Evolutionary conservation across 164 flowering plant species (phyloP).

Genomic region (Chloranthus sessilifolius): DNA sequence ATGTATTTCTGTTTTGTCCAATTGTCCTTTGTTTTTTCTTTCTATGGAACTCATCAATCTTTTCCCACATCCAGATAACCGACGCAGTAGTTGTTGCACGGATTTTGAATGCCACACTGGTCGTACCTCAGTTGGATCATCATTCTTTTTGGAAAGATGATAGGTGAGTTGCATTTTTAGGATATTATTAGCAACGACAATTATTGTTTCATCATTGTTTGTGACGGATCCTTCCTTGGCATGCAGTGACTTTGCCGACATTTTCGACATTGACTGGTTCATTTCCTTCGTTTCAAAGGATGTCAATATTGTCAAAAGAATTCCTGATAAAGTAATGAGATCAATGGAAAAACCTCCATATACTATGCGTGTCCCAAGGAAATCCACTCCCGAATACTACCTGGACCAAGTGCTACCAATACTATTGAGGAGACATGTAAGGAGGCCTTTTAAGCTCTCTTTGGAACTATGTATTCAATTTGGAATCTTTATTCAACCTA

Average conservation of each 20-base stretch:
- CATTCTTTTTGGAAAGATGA: constrained; percentile 96
- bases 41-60: constrained; percentile 1
- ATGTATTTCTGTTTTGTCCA: too few relatives aligned
- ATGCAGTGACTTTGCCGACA: constrained; percentile 82
- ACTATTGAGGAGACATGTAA: constrained; percentile 84
- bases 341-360: constrained; percentile 96
- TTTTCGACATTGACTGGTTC: constrained; percentile 94
- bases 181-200: not conserved
- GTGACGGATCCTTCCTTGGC: constrained; percentile 6
- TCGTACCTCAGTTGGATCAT: constrained; percentile 93
- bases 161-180: constrained; percentile 43
- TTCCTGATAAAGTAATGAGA: constrained; percentile 85
- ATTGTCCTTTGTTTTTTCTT: too few relatives aligned
- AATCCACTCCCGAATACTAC: constrained; percentile 83
- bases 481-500: not conserved
- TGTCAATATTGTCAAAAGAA: constrained; percentile 68
- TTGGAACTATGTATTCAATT: constrained; percentile 1
- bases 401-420: constrained; percentile 92
- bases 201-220: not conserved
- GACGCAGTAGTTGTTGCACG: constrained; percentile 98
- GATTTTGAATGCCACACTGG: constrained; percentile 92
- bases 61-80: constrained; percentile 58
- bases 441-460: constrained; percentile 18
- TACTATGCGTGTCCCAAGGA: constrained; percentile 97
- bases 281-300: constrained; percentile 86